Conservation (phyloP, 169 alveolate species). For the Plasmodium ovale region DNA sequence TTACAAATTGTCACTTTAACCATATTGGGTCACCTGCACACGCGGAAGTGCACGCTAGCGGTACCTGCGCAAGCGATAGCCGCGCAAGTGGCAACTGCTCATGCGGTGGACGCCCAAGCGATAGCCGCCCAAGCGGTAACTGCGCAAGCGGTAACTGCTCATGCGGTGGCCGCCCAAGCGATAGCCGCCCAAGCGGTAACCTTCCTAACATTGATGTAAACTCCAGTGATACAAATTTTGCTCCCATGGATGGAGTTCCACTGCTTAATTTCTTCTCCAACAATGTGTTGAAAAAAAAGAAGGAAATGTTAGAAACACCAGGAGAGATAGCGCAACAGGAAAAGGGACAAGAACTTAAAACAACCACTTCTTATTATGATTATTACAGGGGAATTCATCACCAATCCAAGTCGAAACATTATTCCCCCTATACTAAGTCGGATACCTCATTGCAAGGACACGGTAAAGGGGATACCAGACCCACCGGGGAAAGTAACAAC, state of each 20-base stretch:
- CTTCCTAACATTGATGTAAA: background rate
- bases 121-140: background rate
- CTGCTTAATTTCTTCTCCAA: slow-evolving; percentile 54
- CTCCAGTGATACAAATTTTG: background rate
- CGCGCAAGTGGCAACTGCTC: background rate
- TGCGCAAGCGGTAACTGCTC: background rate
- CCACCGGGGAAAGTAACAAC: no score
- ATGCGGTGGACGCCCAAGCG: background rate
- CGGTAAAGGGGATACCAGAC: no score
- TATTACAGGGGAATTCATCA: no score
- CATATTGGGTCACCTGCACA: no score
- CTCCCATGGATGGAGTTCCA: slow-evolving; percentile 34
- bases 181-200: background rate
- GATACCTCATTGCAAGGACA: no score
- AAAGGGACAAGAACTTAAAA: slow-evolving; percentile 36
- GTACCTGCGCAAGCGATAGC: background rate
- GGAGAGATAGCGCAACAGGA: background rate
- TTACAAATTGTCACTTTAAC: slow-evolving; percentile 43
- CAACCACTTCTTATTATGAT: background rate
- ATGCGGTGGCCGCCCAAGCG: background rate
- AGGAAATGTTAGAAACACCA: background rate
- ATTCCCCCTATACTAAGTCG: no score
- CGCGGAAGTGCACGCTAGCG: background rate
- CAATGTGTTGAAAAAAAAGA: slow-evolving; percentile 6
- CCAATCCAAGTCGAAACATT: no score